Conservation (phyloP, 2,329 filamentous ascomycete genomes). For the Alternaria triticina region DNA sequence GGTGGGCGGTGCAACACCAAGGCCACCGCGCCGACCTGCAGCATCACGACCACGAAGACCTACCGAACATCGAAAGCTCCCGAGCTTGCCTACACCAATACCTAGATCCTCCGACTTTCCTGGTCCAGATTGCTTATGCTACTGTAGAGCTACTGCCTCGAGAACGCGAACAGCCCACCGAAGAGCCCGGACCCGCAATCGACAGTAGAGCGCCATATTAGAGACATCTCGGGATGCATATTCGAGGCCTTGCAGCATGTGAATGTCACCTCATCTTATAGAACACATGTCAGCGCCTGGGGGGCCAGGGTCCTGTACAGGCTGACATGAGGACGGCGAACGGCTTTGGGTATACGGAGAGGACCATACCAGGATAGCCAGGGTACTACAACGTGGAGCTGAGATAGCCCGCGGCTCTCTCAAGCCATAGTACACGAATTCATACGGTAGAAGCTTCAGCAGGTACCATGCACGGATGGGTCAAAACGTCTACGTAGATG, state of each 20-base stretch:
- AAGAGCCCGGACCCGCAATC: background rate
- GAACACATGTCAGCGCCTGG: background rate
- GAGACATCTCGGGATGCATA: accelerated
- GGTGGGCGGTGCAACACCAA: background rate
- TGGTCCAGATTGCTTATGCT: background rate
- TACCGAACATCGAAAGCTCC: background rate
- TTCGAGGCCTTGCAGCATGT: background rate
- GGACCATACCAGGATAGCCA: no score
- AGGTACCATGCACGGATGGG: background rate
- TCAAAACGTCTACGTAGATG: background rate
- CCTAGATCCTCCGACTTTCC: background rate
- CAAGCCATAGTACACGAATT: accelerated
- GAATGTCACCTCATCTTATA: background rate
- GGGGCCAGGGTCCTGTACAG: background rate
- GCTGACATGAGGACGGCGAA: background rate
- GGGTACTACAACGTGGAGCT: background rate
- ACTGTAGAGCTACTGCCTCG: background rate
- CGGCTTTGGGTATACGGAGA: background rate
- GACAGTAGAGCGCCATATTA: background rate
- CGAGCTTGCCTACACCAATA: background rate
- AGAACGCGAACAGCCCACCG: background rate
- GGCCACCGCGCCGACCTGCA: background rate
- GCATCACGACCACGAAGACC: background rate
- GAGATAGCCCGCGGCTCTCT: no score
- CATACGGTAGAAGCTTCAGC: no score